Percentiles rank a stretch among this genome's conserved stretches.
Conservation (phyloP, 2,329 filamentous ascomycete species). For the Aspergillus pseudonomiae region DNA sequence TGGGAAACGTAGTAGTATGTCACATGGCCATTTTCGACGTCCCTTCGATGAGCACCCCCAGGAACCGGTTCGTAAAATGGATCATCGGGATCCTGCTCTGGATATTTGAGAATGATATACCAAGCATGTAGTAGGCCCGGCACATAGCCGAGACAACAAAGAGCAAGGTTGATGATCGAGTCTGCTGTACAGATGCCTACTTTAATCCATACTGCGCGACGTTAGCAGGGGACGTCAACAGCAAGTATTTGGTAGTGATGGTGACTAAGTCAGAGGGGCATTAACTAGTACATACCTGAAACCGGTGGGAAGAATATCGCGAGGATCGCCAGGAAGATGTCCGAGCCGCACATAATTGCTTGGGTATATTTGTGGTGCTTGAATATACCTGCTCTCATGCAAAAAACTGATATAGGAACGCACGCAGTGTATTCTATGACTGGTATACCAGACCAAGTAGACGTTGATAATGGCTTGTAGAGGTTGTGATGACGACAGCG, state of each 20-base stretch:
- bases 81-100: constrained; percentile 69
- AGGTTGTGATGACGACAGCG: constrained; percentile 20
- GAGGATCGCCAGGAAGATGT: constrained; percentile 63
- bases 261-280: background rate
- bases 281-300: constrained; percentile 49
- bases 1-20: constrained; percentile 76
- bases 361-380: constrained; percentile 7
- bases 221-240: constrained; percentile 35
- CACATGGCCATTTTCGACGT: constrained; percentile 54
- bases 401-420: background rate
- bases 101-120: constrained; percentile 95
- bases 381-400: constrained; percentile 5
- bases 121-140: constrained; percentile 92
- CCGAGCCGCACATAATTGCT: constrained; percentile 59
- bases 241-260: background rate
- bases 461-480: background rate
- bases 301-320: constrained; percentile 65
- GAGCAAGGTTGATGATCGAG: constrained; percentile 91
- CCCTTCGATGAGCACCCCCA: constrained; percentile 53
- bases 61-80: constrained; percentile 65
- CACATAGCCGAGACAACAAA: constrained; percentile 76
- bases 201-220: constrained; percentile 84
- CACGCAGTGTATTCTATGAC: background rate
- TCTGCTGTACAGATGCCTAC: constrained; percentile 89
- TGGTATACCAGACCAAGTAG: background rate